Base-by-base conservation (phyloP, 1,284 basidiomycete genomes). In the Coniferiporia weirii region DNA sequence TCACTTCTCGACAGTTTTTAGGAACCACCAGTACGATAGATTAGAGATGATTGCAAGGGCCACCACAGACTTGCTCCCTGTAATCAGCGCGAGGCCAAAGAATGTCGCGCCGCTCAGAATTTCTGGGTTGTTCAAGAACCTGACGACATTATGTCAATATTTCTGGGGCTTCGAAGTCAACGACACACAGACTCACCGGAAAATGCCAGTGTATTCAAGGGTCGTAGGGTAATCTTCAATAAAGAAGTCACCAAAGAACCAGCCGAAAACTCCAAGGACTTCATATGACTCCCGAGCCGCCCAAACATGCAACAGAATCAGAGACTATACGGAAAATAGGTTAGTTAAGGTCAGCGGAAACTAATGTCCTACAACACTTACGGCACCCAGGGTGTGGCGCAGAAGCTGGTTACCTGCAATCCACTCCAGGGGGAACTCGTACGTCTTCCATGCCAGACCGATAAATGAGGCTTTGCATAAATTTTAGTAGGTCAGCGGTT, bases 201-300 rank as follows among this genome's bases (percentile, higher is more conserved):
- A 98, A 67, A 99, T 98, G 35, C 96, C 96, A 53, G 93, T 96
- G 71, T 98, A 98, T 63, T 95, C 93, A 7, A 98, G 78, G 64
- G 93, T 86, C 1, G 91, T 77, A 1, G 96, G 94, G 71, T 93
- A 96, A 66, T 94, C 91, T 66, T 93, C 87, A 70, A 98, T 89
- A 80, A 98, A 99, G 75, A 99, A 99, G 73, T 99, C 96, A 20
- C 93, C 93, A 67, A 95, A 98, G 75, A 96, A 94, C 95, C 95
- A 98, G 17, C 95, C 93, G 69, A 97, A 97, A 49, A 91, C 83
- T 5, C 96, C 96, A 0, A 99, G 81, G 15, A 95, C 96, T 68
- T 97, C 89, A 72, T 87, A 98, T 0, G 89, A 93, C 61, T 95
- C 94, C 64, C 83, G 80, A 0, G 93, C 89, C 0, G 94, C 89